phyloP scores from a whole-genome alignment of 2,329 filamentous ascomycete genomes.

The Aspergillus ochraceus region DNA sequence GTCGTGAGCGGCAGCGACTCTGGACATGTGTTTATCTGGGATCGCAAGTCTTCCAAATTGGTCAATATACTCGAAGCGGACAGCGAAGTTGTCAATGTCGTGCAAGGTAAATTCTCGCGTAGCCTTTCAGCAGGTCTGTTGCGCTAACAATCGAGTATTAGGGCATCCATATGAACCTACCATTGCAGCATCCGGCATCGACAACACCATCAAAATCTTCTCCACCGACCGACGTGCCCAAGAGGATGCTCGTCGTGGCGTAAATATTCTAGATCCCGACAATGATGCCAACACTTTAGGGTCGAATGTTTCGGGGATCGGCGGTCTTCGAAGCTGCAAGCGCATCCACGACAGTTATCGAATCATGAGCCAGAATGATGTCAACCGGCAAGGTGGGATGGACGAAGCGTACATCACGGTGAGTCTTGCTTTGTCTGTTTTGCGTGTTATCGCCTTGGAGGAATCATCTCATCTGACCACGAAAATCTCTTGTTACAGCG shows the following conservation, averaged over 20 bases:
- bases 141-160: slow-evolving; percentile 25
- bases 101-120: slow-evolving; percentile 52
- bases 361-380: slow-evolving; percentile 64
- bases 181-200: slow-evolving; percentile 66
- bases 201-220: slow-evolving; percentile 69
- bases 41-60: slow-evolving; percentile 60
- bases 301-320: slow-evolving; percentile 25
- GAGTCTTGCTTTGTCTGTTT: slow-evolving; percentile 22
- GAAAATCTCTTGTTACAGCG: slow-evolving; percentile 32
- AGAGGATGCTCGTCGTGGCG: slow-evolving; percentile 55
- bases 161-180: slow-evolving; percentile 68
- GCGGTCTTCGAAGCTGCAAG: slow-evolving; percentile 57
- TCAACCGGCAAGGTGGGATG: slow-evolving; percentile 58
- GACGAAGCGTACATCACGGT: slow-evolving; percentile 60
- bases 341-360: slow-evolving; percentile 61
- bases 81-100: slow-evolving; percentile 68
- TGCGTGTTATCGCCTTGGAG: background rate
- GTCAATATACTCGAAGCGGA: slow-evolving; percentile 67
- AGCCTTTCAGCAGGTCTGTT: background rate
- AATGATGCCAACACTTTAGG: slow-evolving; percentile 38
- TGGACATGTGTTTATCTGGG: slow-evolving; percentile 69
- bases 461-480: slow-evolving; percentile 12
- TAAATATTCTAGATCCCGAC: slow-evolving; percentile 56
- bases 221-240: slow-evolving; percentile 60
- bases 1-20: slow-evolving; percentile 67